Evolutionary conservation across 768 basidiomycete species (phyloP), one percentile per base, ranked within the genome.

Genomic region (Hemileccinum impolitum): DNA sequence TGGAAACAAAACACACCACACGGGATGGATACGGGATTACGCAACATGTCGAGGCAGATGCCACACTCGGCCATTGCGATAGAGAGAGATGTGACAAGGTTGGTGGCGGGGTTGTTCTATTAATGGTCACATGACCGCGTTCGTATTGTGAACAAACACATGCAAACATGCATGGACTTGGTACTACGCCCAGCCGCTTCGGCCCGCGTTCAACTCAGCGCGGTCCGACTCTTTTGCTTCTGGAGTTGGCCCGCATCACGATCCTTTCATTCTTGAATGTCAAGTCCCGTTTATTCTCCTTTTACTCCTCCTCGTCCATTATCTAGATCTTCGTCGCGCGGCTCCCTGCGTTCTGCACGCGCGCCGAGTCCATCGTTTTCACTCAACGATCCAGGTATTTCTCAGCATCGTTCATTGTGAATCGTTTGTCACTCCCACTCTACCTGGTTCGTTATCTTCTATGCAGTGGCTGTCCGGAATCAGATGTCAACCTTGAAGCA

Each of bases 401-500:
- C 30, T 56, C 40, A 55, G 50, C 50, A 35, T 39, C 48, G 47
- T 42, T 57, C 54, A 55, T 52, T 54, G 48, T 58, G 54, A 67
- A 51, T 45, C 42, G 34, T 42, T 56, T 53, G 52, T 63, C 49
- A 55, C 39, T 56, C 56, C 52, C 54, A 51, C 18, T 48, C 45
- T 38, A 56, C 43, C 49, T 47, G 58, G 59, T 67, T 62, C 63
- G 54, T 58, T 60, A 51, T 51, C 36, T 59, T 62, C 53, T 51
- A 52, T 59, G 43, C 59, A 91, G 89, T 90, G 62, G 78, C 82
- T 53, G 75, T 90, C 45, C 81, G 89, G 48, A 83, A 80, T 58
- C 88, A 90, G 52, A 84, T 91, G 70, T 88, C 87, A 56, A 84
- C 82, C 35, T 70, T 91, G 61, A 90, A 85, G 69, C 89, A 91